Percentiles rank a stretch among this genome's conserved stretches.
Conservation (phyloP, 805 yeast species). For the Ogataea henricii region DNA sequence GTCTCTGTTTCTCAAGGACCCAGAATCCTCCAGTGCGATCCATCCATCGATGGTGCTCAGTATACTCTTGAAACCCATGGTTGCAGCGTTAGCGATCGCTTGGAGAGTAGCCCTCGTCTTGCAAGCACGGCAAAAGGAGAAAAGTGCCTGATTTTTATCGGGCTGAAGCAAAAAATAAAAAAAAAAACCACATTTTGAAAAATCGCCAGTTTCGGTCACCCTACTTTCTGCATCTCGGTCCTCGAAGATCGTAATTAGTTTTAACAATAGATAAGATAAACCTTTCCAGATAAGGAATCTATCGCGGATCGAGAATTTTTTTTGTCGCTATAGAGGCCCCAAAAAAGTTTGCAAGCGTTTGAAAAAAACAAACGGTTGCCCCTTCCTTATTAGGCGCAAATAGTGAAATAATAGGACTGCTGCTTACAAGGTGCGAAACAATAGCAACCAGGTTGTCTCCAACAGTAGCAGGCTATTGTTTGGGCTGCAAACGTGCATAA, state of each 20-base stretch:
- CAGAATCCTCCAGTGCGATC: constrained; percentile 7
- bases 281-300: not conserved
- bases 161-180: not conserved
- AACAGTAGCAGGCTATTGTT: not conserved
- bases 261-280: constrained; percentile 2
- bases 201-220: not conserved
- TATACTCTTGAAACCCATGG: not conserved
- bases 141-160: not conserved
- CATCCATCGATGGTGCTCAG: constrained; percentile 3
- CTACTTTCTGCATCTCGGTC: not conserved
- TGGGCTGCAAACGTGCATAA: no score
- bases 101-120: not conserved
- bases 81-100: not conserved
- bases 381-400: not conserved
- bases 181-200: not conserved
- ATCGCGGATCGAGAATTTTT: not conserved
- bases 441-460: not conserved
- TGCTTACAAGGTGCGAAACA: not conserved
- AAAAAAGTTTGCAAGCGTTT: not conserved
- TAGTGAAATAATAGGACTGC: not conserved
- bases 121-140: not conserved
- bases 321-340: not conserved
- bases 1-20: constrained; percentile 26
- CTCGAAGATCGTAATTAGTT: not conserved
- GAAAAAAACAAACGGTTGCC: not conserved